phyloP scores from a whole-genome alignment of 176 grass and related monocot species.

The Cenchrus fungigraminus region DNA sequence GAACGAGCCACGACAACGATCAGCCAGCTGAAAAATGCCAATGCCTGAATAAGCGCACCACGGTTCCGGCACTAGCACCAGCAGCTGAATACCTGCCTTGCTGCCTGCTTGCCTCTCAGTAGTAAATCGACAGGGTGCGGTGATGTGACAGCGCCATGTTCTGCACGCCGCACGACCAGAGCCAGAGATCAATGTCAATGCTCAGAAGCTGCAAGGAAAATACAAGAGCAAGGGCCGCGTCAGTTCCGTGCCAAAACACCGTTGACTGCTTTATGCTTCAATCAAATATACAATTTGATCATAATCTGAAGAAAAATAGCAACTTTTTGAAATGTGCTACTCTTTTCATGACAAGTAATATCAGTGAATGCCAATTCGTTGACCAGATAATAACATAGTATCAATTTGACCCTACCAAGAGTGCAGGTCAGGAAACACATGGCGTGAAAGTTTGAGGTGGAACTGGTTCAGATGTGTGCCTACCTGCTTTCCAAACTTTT shows the following conservation, averaged over 20 bases:
- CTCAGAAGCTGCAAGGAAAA: slow-evolving; percentile 79
- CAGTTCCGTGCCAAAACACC: slow-evolving; percentile 26
- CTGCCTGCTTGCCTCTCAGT: slow-evolving; percentile 52
- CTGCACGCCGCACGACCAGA: slow-evolving; percentile 87
- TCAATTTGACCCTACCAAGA: background rate
- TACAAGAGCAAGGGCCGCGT: slow-evolving; percentile 33
- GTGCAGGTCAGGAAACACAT: slow-evolving; percentile 16
- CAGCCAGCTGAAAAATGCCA: background rate
- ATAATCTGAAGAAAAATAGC: background rate
- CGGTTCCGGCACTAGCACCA: background rate
- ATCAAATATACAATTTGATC: background rate
- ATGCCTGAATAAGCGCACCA: slow-evolving; percentile 9
- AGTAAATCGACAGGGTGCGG: slow-evolving; percentile 96
- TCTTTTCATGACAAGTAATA: background rate
- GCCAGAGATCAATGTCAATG: slow-evolving; percentile 96
- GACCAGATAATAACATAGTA: background rate
- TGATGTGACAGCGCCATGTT: slow-evolving; percentile 79
- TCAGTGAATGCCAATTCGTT: background rate
- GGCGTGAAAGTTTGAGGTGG: slow-evolving; percentile 21
- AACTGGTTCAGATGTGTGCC: slow-evolving; percentile 20
- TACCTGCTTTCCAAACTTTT: slow-evolving; percentile 91
- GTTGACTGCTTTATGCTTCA: slow-evolving; percentile 29
- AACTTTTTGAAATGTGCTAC: slow-evolving; percentile 13
- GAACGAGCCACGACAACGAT: slow-evolving; percentile 30
- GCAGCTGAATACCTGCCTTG: background rate